Evolutionary conservation across 805 yeast species (phyloP).

Genomic region (Ogataea henricii): DNA sequence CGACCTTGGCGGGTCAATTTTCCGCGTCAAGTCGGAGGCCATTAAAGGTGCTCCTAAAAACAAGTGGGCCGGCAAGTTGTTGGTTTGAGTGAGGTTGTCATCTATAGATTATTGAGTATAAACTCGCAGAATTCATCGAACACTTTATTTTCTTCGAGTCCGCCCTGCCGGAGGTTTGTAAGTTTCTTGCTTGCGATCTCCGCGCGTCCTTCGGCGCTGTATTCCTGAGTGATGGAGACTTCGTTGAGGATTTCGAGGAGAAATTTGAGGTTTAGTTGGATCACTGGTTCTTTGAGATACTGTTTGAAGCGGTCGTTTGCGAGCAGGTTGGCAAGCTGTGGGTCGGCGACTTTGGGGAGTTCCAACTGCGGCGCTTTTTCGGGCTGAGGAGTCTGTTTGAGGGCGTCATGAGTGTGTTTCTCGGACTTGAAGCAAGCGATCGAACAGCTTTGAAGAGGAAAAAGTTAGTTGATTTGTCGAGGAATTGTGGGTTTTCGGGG

Average conservation of each 20-base stretch:
- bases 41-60: constrained; percentile 39
- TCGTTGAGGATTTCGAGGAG: constrained; percentile 52
- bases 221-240: constrained; percentile 49
- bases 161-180: constrained; percentile 60
- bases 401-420: constrained; percentile 34
- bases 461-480: constrained; percentile 10
- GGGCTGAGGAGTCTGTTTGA: constrained; percentile 10
- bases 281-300: constrained; percentile 51
- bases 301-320: constrained; percentile 46
- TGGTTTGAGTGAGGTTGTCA: constrained; percentile 15
- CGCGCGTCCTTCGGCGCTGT: constrained; percentile 51
- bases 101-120: constrained; percentile 29
- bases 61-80: constrained; percentile 26
- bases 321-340: constrained; percentile 34
- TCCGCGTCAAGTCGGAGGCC: constrained; percentile 42
- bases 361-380: constrained; percentile 4
- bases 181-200: constrained; percentile 65
- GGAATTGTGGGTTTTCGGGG: not conserved
- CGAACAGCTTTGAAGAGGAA: constrained; percentile 48
- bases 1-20: constrained; percentile 65
- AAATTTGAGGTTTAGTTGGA: constrained; percentile 56
- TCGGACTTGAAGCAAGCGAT: constrained; percentile 59
- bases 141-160: constrained; percentile 63
- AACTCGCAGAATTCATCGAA: constrained; percentile 68
- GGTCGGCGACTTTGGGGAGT: constrained; percentile 14